Conservation (phyloP, 805 yeast species). For the Candida sithepensis region DNA sequence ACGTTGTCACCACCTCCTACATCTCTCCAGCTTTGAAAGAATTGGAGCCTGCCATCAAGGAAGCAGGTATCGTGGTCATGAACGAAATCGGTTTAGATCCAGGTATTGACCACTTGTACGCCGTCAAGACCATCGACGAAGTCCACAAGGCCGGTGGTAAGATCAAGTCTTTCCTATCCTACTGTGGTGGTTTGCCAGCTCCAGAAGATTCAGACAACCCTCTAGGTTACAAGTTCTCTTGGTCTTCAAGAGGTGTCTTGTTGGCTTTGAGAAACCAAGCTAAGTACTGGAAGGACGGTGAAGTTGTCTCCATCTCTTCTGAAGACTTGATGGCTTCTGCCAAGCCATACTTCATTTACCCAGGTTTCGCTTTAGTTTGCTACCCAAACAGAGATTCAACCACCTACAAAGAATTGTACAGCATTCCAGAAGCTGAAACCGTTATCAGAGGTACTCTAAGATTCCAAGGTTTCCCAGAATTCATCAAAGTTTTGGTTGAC, state of each 20-base stretch:
- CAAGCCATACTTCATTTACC: constrained; percentile 91
- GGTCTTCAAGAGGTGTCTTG: constrained; percentile 98
- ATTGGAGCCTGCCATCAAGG: constrained; percentile 80
- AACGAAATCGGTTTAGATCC: constrained; percentile 99
- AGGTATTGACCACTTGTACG: constrained; percentile 97
- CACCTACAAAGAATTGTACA: constrained; percentile 83
- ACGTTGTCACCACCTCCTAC: constrained; percentile 94
- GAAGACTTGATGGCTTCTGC: constrained; percentile 95
- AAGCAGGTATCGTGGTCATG: constrained; percentile 96
- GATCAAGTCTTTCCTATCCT: constrained; percentile 88
- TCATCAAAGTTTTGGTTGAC: constrained; percentile 91
- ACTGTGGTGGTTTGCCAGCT: constrained; percentile 99
- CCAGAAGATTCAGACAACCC: constrained; percentile 98
- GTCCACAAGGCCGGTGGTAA: constrained; percentile 90
- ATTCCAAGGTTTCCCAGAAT: constrained; percentile 98
- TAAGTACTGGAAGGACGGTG: constrained; percentile 81
- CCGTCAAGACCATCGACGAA: constrained; percentile 96
- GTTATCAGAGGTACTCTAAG: constrained; percentile 96
- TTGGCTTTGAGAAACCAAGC: constrained; percentile 95
- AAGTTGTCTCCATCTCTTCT: constrained; percentile 73
- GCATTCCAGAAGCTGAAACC: constrained; percentile 96
- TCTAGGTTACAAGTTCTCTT: constrained; percentile 96
- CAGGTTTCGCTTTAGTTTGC: constrained; percentile 91
- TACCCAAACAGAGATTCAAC: constrained; percentile 99
- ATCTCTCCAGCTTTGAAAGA: constrained; percentile 87